Base-by-base conservation (phyloP, 2,329 filamentous ascomycete species). In the Alternaria triticimaculans region DNA sequence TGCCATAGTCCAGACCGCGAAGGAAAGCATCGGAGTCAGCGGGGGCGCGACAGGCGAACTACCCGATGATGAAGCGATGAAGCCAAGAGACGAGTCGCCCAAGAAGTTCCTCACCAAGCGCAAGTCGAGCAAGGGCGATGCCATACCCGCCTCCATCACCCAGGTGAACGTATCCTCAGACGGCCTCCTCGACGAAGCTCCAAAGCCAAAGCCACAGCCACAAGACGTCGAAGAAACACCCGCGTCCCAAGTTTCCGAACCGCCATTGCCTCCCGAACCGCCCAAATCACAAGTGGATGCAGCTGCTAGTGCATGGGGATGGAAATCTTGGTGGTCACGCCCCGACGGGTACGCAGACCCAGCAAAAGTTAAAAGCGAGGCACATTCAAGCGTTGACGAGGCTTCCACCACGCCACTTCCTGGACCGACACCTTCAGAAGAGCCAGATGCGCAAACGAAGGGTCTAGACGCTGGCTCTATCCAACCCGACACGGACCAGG, bases 271-370 rank as follows among this genome's bases (percentile, higher is more conserved):
- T 12, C 83, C 83, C 15, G 79, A 82, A 61, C 81, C 82, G 2
- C 58, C 68, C 3, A 74, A 68, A 45, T 56, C 59, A 28, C 63
- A 68, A 10, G 44, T 53, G 2, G 54, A 57, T 18, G 55, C 55
- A 45, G 46, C 63, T 46, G 62, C 68, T 9, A 74, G 69, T 23
- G 71, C 74, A n/a, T 76, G 69, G 62, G 75, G 76, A 12, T 85
- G 83, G 83, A 80, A 81, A 43, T 81, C 82, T 21, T 85, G 83
- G 83, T 85, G 84, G 84, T 85, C 83, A 14, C 72, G 82, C 28
- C 84, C 84, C 6, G 84, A 85, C 67, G 83, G 80, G 2, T 84
- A 84, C 60, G 61, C 73, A 15, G 81, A 83, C n/a, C 73, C 75
- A n/a, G 60, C 60, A 4, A 80, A 80, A 58, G 67, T 72, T n/a